Base-by-base conservation (phyloP, 2,329 filamentous ascomycete species). In the Hymenoscyphus infarciens region DNA sequence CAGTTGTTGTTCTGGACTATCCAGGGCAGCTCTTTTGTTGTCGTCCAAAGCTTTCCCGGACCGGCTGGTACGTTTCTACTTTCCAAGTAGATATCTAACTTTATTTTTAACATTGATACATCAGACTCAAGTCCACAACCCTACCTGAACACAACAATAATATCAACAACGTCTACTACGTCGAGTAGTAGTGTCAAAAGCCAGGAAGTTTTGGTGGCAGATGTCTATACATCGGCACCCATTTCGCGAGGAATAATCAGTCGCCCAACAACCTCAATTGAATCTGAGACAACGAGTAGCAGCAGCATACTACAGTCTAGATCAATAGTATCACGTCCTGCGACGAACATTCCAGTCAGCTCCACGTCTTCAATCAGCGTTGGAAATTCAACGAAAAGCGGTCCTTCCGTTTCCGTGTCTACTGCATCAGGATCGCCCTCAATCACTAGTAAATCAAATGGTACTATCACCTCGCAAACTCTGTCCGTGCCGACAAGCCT, bases 1-100 rank as follows among this genome's bases (percentile, higher is more conserved):
- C 29, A 56, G 60, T 29, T 39, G 33, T 15, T 67, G 13, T 54
- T 68, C 38, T 66, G 66, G 65, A 56, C 61, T 27, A 61, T 67
- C 29, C 62, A 64, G 49, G 62, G 55, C 57, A 38, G 62, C 27
- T 53, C 57, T 53, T 56, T 63, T 11, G 63, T 57, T n/a, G 61
- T 61, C 5, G 63, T 60, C 29, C 54, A 56, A n/a, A 49, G 39
- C n/a, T 57, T 49, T 38, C 16, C 49, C 15, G 31, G 54, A 16
- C 49, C 35, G 31, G 39, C 57, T 22, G 60, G 67, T 69, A 59
- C n/a, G 57, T 58, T 15, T n/a, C 19, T 15, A 22, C n/a, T 25
- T 49, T 39, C 19, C 58, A 38, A 38, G 35, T 29, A 2, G 11
- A 4, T 16, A 60, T 19, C 13, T 35, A 31, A 54, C 13, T n/a